Base-by-base conservation (phyloP, 805 yeast species). In the Nakazawaea ambrosiae region DNA sequence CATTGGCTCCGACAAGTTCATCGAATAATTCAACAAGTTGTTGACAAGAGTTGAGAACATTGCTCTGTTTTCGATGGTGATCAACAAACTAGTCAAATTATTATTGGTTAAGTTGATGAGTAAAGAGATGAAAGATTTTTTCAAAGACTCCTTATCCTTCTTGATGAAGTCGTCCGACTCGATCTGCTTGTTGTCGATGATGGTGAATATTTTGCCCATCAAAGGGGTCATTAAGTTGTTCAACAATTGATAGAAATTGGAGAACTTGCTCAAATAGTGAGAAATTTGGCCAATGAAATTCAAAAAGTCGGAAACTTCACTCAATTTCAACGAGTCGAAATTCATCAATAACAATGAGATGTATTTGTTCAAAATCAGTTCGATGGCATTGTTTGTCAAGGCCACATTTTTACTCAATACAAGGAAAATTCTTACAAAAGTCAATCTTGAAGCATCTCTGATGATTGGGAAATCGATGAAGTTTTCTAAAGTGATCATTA, bases 251-350 rank as follows among this genome's bases (percentile, higher is more conserved):
- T 84, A 87, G 37, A 88, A 75, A 31, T 68, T 70, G 30, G 73
- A 77, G 47, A 84, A 80, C 32, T 66, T 66, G 50, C 76, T 73
- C 60, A 81, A 87, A 46, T 69, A 73, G 55, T 90, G 97, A 36
- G 83, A 74, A 44, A 92, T 73, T 60, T 92, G 97, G 4, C 95
- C 89, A 44, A 92, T 61, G 55, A 92, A 90, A 27, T 90, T 73
- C 39, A 88, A 61, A 53, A 92, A 87, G 51, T 88, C 96, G 27
- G 73, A 70, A 54, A 90, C 63, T 55, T 89, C 96, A 37, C 66
- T 61, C 10, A 73, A 58, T 41, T 72, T 74, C 48, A 81, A 64
- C 47, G 78, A 71, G 26, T 73, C 75, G 11, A 73, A 69, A 18
- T 73, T 66, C 20, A 68, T 66, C 51, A 84, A 64, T 40, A 86